Base-by-base conservation (phyloP, 108 stramenopile genomes). In the Seminavis robusta region DNA sequence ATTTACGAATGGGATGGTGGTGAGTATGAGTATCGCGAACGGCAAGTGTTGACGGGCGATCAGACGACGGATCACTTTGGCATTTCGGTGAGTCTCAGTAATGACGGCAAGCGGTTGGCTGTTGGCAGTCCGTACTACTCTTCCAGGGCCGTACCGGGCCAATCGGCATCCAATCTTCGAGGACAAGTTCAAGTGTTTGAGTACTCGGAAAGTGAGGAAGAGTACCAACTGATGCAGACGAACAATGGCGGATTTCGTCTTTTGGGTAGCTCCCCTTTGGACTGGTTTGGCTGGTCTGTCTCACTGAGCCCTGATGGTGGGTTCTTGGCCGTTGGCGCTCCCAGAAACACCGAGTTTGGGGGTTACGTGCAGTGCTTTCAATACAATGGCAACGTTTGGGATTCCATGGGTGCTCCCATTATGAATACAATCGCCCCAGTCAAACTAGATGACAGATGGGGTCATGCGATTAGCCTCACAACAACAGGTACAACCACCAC, bases 41-140 rank as follows among this genome's bases (percentile, higher is more conserved):
- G 36, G 21, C 45, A 67, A 27, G 7, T 69, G 5, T n/a, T 51
- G 7, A 7, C 4, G 17, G 73, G 74, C 19, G 13, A 32, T n/a
- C 50, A 20, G 28, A 36, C 62, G 1, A 21, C 64, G 24, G 69
- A 72, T 37, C 40, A 46, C 17, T 88, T 86, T 67, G 90, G 90
- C 3, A 26, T 71, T 28, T 63, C 71, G 29, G 54, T 92, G 2
- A 63, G 76, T 20, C 39, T 88, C 20, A 65, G 66, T 16, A 58
- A 53, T 42, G 67, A 81, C 40, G 90, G 90, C 24, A 47, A 43
- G 27, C 65, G 67, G 1, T 16, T 90, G 23, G 80, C 69, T 15
- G 69, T 80, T 33, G 87, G 87, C 16, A 81, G 81, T 27, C 83
- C 83, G 8, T 81, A 87, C 67, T 74, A 69, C 43, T 65, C 64